These are phyloP conservation scores for Suillus hirtellus DNA, from an alignment of 768 basidiomycete species.

Conservation along the genomic window DNA sequence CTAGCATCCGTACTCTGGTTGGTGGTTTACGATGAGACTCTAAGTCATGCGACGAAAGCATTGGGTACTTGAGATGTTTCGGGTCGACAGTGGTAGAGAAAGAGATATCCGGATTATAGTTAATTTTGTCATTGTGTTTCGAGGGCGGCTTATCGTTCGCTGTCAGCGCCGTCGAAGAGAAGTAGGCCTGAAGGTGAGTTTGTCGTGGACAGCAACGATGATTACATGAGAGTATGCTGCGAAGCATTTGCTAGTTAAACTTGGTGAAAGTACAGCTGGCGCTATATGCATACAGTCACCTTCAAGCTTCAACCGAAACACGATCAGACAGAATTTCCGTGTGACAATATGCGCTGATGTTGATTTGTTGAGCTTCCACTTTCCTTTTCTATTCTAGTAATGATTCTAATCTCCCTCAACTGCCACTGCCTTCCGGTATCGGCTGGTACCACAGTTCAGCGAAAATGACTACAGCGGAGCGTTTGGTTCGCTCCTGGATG, in stretches of 20 bases:
- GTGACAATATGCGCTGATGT: constrained; percentile 11
- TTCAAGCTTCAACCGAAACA: not conserved
- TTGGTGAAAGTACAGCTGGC: not conserved
- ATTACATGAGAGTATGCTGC: constrained; percentile 18
- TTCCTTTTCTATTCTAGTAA: not conserved
- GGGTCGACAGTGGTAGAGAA: constrained; percentile 49
- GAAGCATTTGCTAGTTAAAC: constrained; percentile 21
- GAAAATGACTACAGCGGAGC: constrained; percentile 46
- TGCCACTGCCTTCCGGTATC: not conserved
- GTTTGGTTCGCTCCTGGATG: constrained; percentile 73
- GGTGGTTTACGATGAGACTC: constrained; percentile 55
- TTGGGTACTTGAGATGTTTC: constrained; percentile 48
- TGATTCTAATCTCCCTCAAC: constrained; percentile 6
- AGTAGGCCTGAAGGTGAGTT: constrained; percentile 22
- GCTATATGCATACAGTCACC: not conserved
- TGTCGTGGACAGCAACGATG: constrained; percentile 25
- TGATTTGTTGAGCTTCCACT: constrained; percentile 2
- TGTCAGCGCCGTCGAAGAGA: constrained; percentile 23
- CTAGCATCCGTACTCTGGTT: constrained; percentile 85
- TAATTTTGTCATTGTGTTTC: constrained; percentile 59
- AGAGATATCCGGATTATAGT: constrained; percentile 68
- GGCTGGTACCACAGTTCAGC: not conserved
- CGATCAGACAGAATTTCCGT: not conserved
- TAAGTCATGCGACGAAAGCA: constrained; percentile 73
- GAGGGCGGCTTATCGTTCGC: constrained; percentile 17